A percentile compares a stretch with the other conserved stretches of the same genome.
Conservation (phyloP, 345 rosid species). For the Heritiera fomes region DNA sequence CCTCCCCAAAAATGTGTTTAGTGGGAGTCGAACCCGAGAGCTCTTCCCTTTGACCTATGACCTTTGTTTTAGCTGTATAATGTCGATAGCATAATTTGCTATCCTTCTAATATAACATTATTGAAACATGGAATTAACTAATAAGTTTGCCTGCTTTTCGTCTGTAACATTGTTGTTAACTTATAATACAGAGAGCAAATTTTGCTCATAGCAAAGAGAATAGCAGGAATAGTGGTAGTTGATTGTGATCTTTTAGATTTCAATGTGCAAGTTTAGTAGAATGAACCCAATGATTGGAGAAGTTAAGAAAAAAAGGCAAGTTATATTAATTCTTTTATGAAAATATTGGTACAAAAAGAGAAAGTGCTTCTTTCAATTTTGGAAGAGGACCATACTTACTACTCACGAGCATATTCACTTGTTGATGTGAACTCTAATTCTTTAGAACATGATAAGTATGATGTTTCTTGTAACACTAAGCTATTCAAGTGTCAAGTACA, state of each 20-base stretch:
- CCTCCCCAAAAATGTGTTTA: too few species aligned
- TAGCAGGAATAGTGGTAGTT: not conserved
- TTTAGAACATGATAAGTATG: not conserved
- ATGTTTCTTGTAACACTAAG: not conserved
- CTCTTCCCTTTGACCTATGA: not conserved
- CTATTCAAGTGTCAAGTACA: not conserved
- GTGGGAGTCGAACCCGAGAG: too few species aligned
- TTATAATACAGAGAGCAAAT: not conserved
- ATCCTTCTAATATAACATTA: not conserved
- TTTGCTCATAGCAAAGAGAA: not conserved
- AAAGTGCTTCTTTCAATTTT: not conserved
- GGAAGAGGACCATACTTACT: not conserved
- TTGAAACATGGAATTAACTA: not conserved
- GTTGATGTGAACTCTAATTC: constrained; percentile 5
- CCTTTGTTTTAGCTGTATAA: not conserved
- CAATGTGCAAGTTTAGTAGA: not conserved
- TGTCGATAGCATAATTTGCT: not conserved
- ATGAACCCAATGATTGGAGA: not conserved
- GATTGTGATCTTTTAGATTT: not conserved
- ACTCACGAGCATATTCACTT: not conserved
- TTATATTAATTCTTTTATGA: not conserved
- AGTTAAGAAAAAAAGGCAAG: not conserved
- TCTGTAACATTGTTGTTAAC: not conserved
- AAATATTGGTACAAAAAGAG: constrained; percentile 6
- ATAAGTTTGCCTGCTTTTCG: not conserved